These are phyloP conservation scores for Citrus mangshanensis DNA, from an alignment of 345 rosid genomes.

Conservation along the genomic window DNA sequence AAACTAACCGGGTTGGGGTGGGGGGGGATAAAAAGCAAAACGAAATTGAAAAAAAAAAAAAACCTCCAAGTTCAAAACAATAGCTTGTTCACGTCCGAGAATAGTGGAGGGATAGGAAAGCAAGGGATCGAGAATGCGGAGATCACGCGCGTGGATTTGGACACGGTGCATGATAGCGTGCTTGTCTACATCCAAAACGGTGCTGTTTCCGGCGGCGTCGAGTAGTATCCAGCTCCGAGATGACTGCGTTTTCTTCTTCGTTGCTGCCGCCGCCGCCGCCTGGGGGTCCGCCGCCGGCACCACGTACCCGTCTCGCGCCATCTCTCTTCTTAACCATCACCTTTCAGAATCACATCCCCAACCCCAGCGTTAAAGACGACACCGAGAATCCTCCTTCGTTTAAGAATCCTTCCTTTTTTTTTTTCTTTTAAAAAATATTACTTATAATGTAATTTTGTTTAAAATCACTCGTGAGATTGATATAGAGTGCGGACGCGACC, in stretches of 20 bases:
- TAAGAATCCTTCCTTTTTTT: background rate
- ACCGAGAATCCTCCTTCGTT: background rate
- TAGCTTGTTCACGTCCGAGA: conserved; percentile 96
- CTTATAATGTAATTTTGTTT: background rate
- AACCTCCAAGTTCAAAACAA: conserved; percentile 93
- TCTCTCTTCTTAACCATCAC: conserved; percentile 28
- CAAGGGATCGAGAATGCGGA: conserved; percentile 88
- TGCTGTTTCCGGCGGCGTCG: conserved; percentile 49
- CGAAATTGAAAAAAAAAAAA: background rate
- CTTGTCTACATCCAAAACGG: conserved; percentile 65
- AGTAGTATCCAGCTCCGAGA: conserved; percentile 70
- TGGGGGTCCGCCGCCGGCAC: conserved; percentile 72
- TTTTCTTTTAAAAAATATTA: background rate
- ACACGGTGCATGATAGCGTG: conserved; percentile 91
- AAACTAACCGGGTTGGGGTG: background rate
- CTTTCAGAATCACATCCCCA: conserved; percentile 17
- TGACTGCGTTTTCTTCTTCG: conserved; percentile 66
- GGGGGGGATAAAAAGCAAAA: background rate
- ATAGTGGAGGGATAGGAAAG: conserved; percentile 92
- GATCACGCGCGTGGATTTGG: conserved; percentile 98
- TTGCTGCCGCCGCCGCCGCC: conserved; percentile 29
- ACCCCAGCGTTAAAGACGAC: background rate
- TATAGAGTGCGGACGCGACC: background rate
- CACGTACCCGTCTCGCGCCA: conserved; percentile 66
- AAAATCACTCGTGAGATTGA: background rate